Base-by-base conservation (phyloP, 139 green algal species). In the Chlorella sp. region DNA sequence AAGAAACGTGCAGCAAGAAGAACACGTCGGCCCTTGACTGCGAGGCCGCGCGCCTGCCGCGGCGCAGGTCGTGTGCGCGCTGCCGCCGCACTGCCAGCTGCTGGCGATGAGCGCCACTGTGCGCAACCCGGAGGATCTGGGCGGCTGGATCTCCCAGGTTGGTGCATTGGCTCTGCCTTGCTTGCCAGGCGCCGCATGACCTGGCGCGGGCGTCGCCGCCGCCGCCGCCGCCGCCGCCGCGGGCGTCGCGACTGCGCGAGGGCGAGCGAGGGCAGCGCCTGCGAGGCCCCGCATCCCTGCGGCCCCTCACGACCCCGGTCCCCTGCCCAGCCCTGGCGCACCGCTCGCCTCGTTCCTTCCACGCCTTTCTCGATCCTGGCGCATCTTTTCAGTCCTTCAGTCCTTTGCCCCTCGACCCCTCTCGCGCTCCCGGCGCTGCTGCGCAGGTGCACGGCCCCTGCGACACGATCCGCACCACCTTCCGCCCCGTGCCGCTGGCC, bases 51-150 rank as follows among this genome's bases (percentile, higher is more conserved):
- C 5, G 56, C 41, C 31, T 11, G 56, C 2, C 31, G 56, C 9
- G 27, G 58, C 31, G 58, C 64, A 98, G 85, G 89, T 92, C 25
- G 95, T 99, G 83, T 98, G 98, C 86, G 97, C 97, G 84, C 95
- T 91, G 86, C 95, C 93, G 0, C 65, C 77, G 15, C 83, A 94
- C 77, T 93, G 98, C 45, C 88, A 91, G 83, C 82, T 99, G 67
- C 82, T 98, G 42, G 88, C 83, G 76, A 95, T 99, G 90, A 96
- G 89, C n/a, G 95, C 95, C 35, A 99, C 95, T 2, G 91, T 99
- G 2, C 79, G 84, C 33, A 99, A 99, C 81, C 88, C 95, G 0
- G 83, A 96, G 15, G 95, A 98, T 67, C 86, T 99, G 60, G 91
- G 91, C 1, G 89, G 77, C 35, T 99, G 95, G 95, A 99, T 99